These are phyloP conservation scores for Penicillium simplicissimum DNA, from an alignment of 495 filamentous ascomycete genomes.

Conservation along the genomic window DNA sequence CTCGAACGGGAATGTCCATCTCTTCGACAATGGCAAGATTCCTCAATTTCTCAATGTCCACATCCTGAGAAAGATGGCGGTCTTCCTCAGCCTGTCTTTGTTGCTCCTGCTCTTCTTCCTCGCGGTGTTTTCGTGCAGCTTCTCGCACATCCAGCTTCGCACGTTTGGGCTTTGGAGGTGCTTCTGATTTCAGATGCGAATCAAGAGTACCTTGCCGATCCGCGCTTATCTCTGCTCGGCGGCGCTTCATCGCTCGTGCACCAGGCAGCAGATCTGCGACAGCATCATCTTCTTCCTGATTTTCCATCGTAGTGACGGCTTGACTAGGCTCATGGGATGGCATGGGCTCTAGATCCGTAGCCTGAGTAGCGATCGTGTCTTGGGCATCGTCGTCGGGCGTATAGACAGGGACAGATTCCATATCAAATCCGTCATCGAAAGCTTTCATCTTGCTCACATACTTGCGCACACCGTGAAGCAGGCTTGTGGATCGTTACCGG, in stretches of 20 bases:
- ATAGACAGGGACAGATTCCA: constrained; percentile 45
- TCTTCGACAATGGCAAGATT: constrained; percentile 78
- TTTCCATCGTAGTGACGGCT: constrained; percentile 27
- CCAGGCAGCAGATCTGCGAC: constrained; percentile 69
- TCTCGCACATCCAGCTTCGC: constrained; percentile 70
- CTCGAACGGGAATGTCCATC: constrained; percentile 59
- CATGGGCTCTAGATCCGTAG: constrained; percentile 31
- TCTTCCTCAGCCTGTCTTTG: constrained; percentile 44
- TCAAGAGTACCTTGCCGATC: constrained; percentile 12
- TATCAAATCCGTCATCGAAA: constrained; percentile 64
- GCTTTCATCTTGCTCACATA: constrained; percentile 70
- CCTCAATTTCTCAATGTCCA: constrained; percentile 70
- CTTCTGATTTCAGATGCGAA: constrained; percentile 21
- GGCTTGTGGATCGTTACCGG: constrained; percentile 20
- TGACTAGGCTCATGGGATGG: constrained; percentile 14
- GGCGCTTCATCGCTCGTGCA: constrained; percentile 70
- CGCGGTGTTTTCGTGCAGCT: constrained; percentile 63
- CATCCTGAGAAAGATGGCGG: constrained; percentile 50
- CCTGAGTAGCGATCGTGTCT: constrained; percentile 15
- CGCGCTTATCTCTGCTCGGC: constrained; percentile 39
- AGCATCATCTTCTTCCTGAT: constrained; percentile 53
- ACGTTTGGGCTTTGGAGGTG: constrained; percentile 40
- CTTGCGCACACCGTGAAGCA: constrained; percentile 35
- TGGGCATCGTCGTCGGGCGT: constrained; percentile 21
- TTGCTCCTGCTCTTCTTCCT: constrained; percentile 56